Conservation (phyloP, 192 early-diverging fungal species). For the Gonapodya sp. region DNA sequence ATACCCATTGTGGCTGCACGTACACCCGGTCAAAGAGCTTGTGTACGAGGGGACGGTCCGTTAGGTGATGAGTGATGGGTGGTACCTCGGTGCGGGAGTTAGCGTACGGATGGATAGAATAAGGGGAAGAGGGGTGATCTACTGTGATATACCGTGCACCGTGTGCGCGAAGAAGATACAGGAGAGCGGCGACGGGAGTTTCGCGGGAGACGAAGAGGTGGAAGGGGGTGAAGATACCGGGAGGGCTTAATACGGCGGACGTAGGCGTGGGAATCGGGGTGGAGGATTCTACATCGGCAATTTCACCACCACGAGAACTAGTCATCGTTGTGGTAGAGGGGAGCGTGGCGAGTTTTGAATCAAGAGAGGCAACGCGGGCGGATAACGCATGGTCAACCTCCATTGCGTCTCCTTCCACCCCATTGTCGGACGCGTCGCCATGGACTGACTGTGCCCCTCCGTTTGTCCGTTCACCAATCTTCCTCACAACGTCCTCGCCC, state of each 20-base stretch:
- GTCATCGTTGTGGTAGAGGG: background rate
- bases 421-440: background rate
- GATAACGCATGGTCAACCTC: conserved; percentile 26
- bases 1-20: conserved; percentile 98
- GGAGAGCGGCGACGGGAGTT: conserved; percentile 83
- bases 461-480: background rate
- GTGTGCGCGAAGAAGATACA: conserved; percentile 82
- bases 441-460: background rate
- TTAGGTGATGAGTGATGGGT: conserved; percentile 78
- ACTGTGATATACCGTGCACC: conserved; percentile 75
- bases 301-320: background rate
- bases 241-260: background rate
- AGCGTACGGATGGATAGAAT: background rate
- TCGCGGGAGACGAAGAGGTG: conserved; percentile 88
- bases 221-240: conserved; percentile 41
- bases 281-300: background rate
- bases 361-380: conserved; percentile 9
- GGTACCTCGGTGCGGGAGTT: background rate
- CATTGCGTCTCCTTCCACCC: conserved; percentile 20
- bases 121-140: conserved; percentile 42
- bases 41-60: conserved; percentile 64
- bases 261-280: background rate
- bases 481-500: conserved; percentile 20
- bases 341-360: background rate
- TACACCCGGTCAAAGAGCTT: conserved; percentile 47